These are phyloP conservation scores for Wickerhamiella occidentalis DNA, from an alignment of 805 yeast species.

Conservation along the genomic window DNA sequence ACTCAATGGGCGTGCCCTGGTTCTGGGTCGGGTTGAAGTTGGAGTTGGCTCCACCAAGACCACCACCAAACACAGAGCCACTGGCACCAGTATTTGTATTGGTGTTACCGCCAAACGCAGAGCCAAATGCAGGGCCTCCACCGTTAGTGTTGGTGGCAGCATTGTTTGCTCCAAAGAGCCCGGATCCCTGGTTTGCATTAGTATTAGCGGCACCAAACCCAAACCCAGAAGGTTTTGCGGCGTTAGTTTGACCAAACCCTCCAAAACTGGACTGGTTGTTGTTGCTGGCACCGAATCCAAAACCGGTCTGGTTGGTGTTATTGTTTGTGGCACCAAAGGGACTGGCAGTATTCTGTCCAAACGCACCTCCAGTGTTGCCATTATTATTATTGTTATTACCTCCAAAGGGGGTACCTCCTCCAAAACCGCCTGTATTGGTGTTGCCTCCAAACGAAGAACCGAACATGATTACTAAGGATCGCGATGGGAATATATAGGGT, in stretches of 20 bases:
- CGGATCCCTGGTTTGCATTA: background rate
- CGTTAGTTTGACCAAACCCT: constrained; percentile 15
- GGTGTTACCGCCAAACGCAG: constrained; percentile 31
- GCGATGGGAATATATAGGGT: background rate
- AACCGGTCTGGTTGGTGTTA: constrained; percentile 17
- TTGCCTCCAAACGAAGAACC: constrained; percentile 11
- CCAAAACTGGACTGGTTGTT: constrained; percentile 14
- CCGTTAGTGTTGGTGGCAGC: background rate
- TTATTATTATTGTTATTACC: constrained; percentile 9
- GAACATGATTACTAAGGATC: constrained; percentile 9
- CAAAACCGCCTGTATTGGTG: constrained; percentile 15
- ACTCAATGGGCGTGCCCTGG: constrained; percentile 60
- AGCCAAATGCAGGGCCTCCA: constrained; percentile 9
- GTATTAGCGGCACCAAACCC: constrained; percentile 4
- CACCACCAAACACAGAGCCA: constrained; percentile 11
- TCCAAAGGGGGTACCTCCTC: constrained; percentile 17
- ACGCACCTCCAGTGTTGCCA: constrained; percentile 4
- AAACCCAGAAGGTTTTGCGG: constrained; percentile 1
- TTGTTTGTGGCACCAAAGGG: constrained; percentile 8
- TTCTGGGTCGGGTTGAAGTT: constrained; percentile 26
- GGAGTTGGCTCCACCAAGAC: constrained; percentile 18
- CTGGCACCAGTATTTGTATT: constrained; percentile 14
- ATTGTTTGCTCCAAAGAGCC: constrained; percentile 4
- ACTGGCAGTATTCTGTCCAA: constrained; percentile 2
- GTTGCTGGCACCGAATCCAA: constrained; percentile 20